A percentile compares a stretch with the other conserved stretches of the same genome.
Conservation (phyloP, 345 rosid genomes). For the Cardamine resedifolia region DNA sequence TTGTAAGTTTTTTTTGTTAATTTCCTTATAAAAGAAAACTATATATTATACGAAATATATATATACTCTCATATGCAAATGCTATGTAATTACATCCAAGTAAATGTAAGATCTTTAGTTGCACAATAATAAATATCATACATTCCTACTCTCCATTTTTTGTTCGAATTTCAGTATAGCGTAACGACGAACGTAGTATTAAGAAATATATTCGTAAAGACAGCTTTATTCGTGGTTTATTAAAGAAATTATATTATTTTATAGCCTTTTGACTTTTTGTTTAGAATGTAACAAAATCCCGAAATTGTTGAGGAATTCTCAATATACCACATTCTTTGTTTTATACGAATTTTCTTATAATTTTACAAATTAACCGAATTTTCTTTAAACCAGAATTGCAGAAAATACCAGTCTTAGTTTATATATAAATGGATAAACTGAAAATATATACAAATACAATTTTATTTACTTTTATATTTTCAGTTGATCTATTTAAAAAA, state of each 20-base stretch:
- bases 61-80: conserved; percentile 14
- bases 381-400: neutral
- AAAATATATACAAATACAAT: neutral
- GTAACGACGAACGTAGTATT: neutral
- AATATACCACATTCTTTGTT: neutral
- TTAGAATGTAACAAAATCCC: neutral
- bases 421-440: neutral
- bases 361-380: neutral
- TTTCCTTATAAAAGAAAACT: conserved; percentile 18
- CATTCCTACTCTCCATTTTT: neutral
- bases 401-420: neutral
- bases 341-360: neutral
- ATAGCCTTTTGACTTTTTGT: neutral
- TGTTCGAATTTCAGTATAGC: neutral
- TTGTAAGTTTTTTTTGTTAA: neutral
- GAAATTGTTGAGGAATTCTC: neutral
- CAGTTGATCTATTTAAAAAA: neutral
- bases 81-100: conserved; percentile 25
- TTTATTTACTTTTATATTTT: neutral
- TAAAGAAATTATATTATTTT: neutral
- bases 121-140: neutral
- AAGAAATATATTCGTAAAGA: neutral
- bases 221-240: neutral
- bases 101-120: conserved; percentile 5
- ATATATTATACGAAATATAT: conserved; percentile 19